Base-by-base conservation (phyloP, 805 yeast genomes). In the Candida pini region DNA sequence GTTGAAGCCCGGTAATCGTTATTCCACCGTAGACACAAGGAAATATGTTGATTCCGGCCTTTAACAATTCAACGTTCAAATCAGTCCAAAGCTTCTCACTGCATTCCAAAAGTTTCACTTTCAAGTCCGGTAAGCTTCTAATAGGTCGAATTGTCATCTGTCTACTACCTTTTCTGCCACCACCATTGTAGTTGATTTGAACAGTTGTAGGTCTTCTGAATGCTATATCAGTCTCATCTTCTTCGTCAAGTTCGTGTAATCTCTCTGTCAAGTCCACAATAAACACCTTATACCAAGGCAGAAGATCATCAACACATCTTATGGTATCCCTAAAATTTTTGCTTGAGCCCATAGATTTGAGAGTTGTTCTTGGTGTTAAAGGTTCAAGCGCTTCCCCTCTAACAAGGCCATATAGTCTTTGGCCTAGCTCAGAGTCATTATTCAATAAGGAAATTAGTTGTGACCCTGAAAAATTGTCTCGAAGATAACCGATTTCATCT, bases 341-440 rank as follows among this genome's bases (percentile, higher is more conserved):
- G 31, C 79, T 78, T 0, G 96, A 81, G 60, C 79, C 78, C 97
- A 92, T 90, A 1, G 95, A 79, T 53, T 88, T 86, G 7, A 84
- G 67, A 18, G 77, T 76, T 0, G 78, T 71, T 30, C 82, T 66
- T 9, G 73, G 64, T 7, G 68, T 66, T 5, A 92, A 60, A 16
- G 77, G 79, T n/a, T 64, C 64, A 25, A 61, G 45, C 38, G 67
- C 66, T 8, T 65, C 58, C 0, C 97, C 97, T 20, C 88, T 62
- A 0, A 80, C 79, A 17, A 87, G 52, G 10, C 73, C 60, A 51
- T 66, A 79, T 2, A 92, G 51, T 42, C 72, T 73, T 8, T 59
- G 59, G 0, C 86, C 81, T 15, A 80, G 45, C 16, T 52, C 61
- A 7, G 58, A 58, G 26, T 68, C 69, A 21, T 74, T 77, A 4